Base-by-base conservation (phyloP, 176 grass and related monocot species). In the Poa pratensis region DNA sequence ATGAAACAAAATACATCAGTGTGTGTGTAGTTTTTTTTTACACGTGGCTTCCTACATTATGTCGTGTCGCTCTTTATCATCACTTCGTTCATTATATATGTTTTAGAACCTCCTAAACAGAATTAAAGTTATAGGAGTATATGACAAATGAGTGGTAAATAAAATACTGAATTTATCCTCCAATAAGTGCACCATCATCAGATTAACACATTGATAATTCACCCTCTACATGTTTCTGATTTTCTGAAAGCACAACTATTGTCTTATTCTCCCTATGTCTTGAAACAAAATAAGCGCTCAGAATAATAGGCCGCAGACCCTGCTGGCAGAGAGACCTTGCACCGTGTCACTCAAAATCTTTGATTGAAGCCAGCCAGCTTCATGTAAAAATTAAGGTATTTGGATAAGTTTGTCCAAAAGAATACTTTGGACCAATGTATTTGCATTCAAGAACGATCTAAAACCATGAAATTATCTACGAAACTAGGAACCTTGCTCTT, bases 171-270 rank as follows among this genome's bases (percentile, higher is more conserved):
- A 7, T 35, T 40, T 69, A 65, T 66, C 28, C 62, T 65, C 62
- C 19, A 40, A 40, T 9, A 42, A 43, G 40, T 23, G 4, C 68
- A 70, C 5, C 37, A 70, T 70, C 68, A 70, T 43, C 65, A 69
- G 32, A 39, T 69, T 69, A 39, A 69, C 65, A 69, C 9, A 59
- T 3, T 54, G 20, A 59, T 60, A 24, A 60, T 60, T 60, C 9
- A 23, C 57, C 57, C n/a, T 60, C n/a, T 24, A 23, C n/a, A 11
- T 23, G 57, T 60, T 60, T 23, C 9, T 60, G 9, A 24, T 8
- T 60, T 60, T 60, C 57, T 60, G 20, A 24, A 60, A 60, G 57
- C 57, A 60, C n/a, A 60, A 60, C 57, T 60, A 22, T n/a, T 58
- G n/a, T 23, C n/a, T 12, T 60, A 60, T 60, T 23, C 57, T 9